phyloP scores from a whole-genome alignment of 441 rosid species.

The Manihot esculenta region DNA sequence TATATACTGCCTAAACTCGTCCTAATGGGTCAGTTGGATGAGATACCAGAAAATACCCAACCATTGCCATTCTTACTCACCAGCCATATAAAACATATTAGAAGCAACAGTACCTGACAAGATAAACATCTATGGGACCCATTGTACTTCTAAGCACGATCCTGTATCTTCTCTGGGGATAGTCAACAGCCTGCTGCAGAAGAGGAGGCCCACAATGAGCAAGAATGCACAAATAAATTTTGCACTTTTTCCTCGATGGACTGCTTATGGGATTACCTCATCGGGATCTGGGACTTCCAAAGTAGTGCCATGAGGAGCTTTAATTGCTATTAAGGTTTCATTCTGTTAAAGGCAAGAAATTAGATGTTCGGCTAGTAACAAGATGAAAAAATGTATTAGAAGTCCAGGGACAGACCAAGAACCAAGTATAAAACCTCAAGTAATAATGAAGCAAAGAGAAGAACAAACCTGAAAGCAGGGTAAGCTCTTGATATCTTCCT shows the following conservation, averaged over 20 bases:
- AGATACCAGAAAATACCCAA: too few relatives aligned
- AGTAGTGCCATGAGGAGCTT: slow-evolving; percentile 99
- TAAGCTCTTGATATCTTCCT: slow-evolving; percentile 89
- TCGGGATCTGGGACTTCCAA: slow-evolving; percentile 99
- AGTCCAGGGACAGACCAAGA: slow-evolving; percentile 11
- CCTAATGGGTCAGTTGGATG: too few relatives aligned
- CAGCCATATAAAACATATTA: slow-evolving; percentile 1
- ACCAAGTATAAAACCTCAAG: slow-evolving; percentile 17
- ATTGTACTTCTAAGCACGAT: slow-evolving; percentile 93
- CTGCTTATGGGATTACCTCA: slow-evolving; percentile 60
- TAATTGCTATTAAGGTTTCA: slow-evolving; percentile 90
- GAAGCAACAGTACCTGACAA: slow-evolving; percentile 68
- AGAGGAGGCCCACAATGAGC: slow-evolving; percentile 17
- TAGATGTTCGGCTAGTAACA: slow-evolving; percentile 14
- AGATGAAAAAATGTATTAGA: not conserved
- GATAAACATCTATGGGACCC: slow-evolving; percentile 97
- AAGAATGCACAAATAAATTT: slow-evolving; percentile 3
- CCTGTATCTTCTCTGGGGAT: slow-evolving; percentile 87
- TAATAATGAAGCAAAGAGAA: slow-evolving; percentile 16
- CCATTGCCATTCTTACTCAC: too few relatives aligned
- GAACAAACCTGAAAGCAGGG: slow-evolving; percentile 85
- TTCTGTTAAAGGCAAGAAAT: slow-evolving; percentile 48
- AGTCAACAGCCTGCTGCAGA: slow-evolving; percentile 73
- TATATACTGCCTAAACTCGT: too few relatives aligned
- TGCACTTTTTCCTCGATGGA: slow-evolving; percentile 6